Percentiles rank a stretch among this genome's conserved stretches.
These are phyloP conservation scores for Coemansia sp. DNA, from an alignment of 192 early-diverging fungal genomes.

Conservation along the genomic window DNA sequence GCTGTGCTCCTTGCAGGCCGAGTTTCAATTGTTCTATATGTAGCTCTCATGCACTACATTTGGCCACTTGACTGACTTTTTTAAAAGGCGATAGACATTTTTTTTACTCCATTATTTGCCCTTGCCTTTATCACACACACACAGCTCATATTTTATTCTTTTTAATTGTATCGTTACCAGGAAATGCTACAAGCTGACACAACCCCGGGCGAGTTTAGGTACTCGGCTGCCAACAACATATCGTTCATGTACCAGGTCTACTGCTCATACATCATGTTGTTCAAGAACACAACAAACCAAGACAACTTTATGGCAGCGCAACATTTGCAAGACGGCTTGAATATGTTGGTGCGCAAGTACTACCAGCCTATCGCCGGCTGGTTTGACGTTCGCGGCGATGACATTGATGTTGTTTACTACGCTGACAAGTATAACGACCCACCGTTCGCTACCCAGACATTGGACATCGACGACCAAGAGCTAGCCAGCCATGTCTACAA, in stretches of 20 bases:
- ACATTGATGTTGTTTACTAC: slow-evolving; percentile 35
- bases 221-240: slow-evolving; percentile 33
- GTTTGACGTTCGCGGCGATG: slow-evolving; percentile 21
- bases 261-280: slow-evolving; percentile 48
- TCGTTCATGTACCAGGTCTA: slow-evolving; percentile 53
- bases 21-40: background rate
- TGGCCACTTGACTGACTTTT: background rate
- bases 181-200: slow-evolving; percentile 1
- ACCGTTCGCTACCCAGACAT: slow-evolving; percentile 27
- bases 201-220: slow-evolving; percentile 18
- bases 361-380: slow-evolving; percentile 46
- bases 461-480: slow-evolving; percentile 17
- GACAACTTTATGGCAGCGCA: slow-evolving; percentile 20
- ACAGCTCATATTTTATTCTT: background rate
- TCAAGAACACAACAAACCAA: slow-evolving; percentile 14
- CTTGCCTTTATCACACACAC: background rate
- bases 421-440: slow-evolving; percentile 42
- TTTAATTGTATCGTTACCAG: background rate
- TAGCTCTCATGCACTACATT: background rate
- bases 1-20: background rate
- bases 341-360: slow-evolving; percentile 30
- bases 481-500: slow-evolving; percentile 14
- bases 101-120: background rate
- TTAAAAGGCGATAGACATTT: background rate
- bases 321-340: slow-evolving; percentile 19